phyloP scores from a whole-genome alignment of 2,329 filamentous ascomycete species.

The Coniochaeta ligniaria region DNA sequence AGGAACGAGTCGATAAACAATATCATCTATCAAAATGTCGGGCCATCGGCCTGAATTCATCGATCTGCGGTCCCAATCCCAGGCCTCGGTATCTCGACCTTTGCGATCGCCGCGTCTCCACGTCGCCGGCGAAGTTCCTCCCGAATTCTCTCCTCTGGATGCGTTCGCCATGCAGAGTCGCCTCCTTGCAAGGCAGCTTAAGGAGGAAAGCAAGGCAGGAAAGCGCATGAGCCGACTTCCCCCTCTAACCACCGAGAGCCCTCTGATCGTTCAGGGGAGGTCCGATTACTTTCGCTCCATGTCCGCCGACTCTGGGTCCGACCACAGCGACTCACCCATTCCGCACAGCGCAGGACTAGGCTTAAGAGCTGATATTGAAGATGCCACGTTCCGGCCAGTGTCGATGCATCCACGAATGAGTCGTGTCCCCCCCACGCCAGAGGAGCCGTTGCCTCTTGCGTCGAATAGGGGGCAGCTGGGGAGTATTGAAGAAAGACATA shows the following conservation, averaged over 20 bases:
- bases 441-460: slow-evolving; percentile 35
- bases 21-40: slow-evolving; percentile 33
- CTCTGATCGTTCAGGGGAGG: slow-evolving; percentile 65
- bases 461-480: slow-evolving; percentile 17
- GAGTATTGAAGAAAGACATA: slow-evolving; percentile 29
- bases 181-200: slow-evolving; percentile 77
- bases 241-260: slow-evolving; percentile 74
- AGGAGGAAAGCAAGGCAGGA: slow-evolving; percentile 62
- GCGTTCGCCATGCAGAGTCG: slow-evolving; percentile 91
- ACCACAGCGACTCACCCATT: slow-evolving; percentile 28
- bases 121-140: slow-evolving; percentile 74
- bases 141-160: slow-evolving; percentile 88
- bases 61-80: slow-evolving; percentile 52
- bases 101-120: slow-evolving; percentile 68
- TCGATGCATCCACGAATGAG: slow-evolving; percentile 74
- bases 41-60: slow-evolving; percentile 47
- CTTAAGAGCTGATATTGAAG: slow-evolving; percentile 49
- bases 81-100: slow-evolving; percentile 46
- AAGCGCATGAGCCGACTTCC: slow-evolving; percentile 79
- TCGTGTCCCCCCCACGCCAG: slow-evolving; percentile 45
- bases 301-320: slow-evolving; percentile 54
- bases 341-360: slow-evolving; percentile 33
- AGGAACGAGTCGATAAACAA: background rate
- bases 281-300: slow-evolving; percentile 76
- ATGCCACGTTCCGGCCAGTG: slow-evolving; percentile 52